A percentile compares a stretch with the other conserved stretches of the same genome.
phyloP scores from a whole-genome alignment of 352 stramenopile genomes.

The Plasmopara muralis region DNA sequence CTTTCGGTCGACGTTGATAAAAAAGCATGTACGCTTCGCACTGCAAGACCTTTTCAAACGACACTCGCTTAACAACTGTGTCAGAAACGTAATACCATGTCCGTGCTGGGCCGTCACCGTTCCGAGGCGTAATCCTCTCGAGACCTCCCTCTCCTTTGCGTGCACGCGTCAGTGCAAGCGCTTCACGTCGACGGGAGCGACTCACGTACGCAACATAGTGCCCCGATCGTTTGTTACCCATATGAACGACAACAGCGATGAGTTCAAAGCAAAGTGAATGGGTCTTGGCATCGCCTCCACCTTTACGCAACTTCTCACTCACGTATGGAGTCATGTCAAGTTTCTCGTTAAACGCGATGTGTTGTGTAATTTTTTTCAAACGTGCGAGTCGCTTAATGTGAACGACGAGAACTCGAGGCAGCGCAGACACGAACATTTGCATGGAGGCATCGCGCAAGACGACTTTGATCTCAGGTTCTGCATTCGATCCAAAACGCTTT shows the following conservation, averaged over 20 bases:
- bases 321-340: conserved; percentile 52
- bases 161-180: conserved; percentile 12
- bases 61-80: conserved; percentile 51
- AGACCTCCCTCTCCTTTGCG: conserved; percentile 18
- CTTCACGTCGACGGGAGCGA: conserved; percentile 36
- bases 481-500: conserved; percentile 17
- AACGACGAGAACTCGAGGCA: conserved; percentile 54
- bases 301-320: conserved; percentile 21
- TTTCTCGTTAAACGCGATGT: conserved; percentile 50
- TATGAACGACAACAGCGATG: conserved; percentile 65
- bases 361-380: conserved; percentile 54
- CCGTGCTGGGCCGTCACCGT: conserved; percentile 18
- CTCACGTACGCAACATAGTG: conserved; percentile 75
- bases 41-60: conserved; percentile 54
- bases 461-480: conserved; percentile 26
- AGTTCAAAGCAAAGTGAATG: conserved; percentile 46
- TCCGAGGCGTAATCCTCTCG: conserved; percentile 15
- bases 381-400: conserved; percentile 61
- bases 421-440: conserved; percentile 39
- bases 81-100: conserved; percentile 74
- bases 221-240: conserved; percentile 57
- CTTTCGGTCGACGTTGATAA: conserved; percentile 40
- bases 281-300: conserved; percentile 15
- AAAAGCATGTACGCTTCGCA: conserved; percentile 81
- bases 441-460: conserved; percentile 47